A percentile compares a stretch with the other conserved stretches of the same genome.
These are phyloP conservation scores for Sporodiniella umbellata DNA, from an alignment of 371 early-diverging fungal species.

Conservation along the genomic window DNA sequence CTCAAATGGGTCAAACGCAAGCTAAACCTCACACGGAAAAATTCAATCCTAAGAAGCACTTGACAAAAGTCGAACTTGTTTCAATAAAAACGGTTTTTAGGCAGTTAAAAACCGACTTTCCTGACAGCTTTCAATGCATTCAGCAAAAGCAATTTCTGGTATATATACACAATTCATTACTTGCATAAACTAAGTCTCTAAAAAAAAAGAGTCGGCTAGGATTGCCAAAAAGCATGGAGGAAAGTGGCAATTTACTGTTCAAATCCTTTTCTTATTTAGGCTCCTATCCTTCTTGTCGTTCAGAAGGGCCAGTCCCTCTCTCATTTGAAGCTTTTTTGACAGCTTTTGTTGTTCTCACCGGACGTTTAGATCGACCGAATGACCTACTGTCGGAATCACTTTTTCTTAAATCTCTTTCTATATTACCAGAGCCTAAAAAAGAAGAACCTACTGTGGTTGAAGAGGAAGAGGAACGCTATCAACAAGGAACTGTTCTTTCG, in stretches of 20 bases:
- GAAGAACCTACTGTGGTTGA: not conserved
- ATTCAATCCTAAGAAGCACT: constrained; percentile 19
- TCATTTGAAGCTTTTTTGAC: constrained; percentile 36
- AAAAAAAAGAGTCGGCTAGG: constrained; percentile 31
- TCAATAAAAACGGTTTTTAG: constrained; percentile 32
- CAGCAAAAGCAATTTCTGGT: constrained; percentile 46
- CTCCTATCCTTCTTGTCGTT: constrained; percentile 28
- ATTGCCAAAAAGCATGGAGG: constrained; percentile 32
- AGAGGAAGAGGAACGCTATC: constrained; percentile 3
- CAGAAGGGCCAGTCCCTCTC: constrained; percentile 13
- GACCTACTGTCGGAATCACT: constrained; percentile 23
- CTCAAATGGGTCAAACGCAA: constrained; percentile 16
- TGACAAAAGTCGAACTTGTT: constrained; percentile 22
- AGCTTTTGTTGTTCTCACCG: constrained; percentile 35
- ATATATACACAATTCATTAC: not conserved
- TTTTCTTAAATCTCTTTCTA: constrained; percentile 44
- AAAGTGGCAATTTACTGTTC: constrained; percentile 40
- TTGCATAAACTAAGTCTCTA: not conserved
- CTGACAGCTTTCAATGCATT: constrained; percentile 39
- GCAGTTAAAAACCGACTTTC: constrained; percentile 26
- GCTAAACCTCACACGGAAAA: constrained; percentile 5
- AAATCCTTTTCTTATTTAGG: constrained; percentile 47
- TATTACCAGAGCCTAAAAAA: constrained; percentile 14
- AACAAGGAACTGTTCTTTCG: constrained; percentile 19
- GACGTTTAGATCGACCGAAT: constrained; percentile 26